A percentile compares a stretch with the other conserved stretches of the same genome.
phyloP scores from a whole-genome alignment of 139 green algal genomes.

The Chlorella vulgaris region DNA sequence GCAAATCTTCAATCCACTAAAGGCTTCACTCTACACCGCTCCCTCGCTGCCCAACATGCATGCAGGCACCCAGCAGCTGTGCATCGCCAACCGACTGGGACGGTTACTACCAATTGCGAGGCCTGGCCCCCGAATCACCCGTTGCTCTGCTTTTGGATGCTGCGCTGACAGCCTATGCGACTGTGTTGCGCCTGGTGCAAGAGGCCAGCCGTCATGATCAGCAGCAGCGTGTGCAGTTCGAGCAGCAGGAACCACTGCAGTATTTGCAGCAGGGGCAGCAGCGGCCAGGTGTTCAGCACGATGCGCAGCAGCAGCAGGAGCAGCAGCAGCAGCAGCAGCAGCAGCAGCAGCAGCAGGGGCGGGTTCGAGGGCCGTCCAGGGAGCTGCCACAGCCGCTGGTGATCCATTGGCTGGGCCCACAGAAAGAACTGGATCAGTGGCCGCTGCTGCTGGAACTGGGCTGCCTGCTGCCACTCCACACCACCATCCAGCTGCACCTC shows the following conservation, averaged over 20 bases:
- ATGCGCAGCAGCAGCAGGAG: background rate
- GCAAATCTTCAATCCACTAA: no score
- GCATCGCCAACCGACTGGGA: slow-evolving; percentile 21
- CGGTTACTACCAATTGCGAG: slow-evolving; percentile 29
- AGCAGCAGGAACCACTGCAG: background rate
- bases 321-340: background rate
- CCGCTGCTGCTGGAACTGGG: slow-evolving; percentile 34
- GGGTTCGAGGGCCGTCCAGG: background rate
- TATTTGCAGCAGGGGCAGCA: background rate
- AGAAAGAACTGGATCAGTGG: slow-evolving; percentile 21
- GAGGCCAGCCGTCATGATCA: background rate
- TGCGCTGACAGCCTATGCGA: slow-evolving; percentile 14
- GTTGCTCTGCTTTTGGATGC: slow-evolving; percentile 45
- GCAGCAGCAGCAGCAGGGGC: background rate
- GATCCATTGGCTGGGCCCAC: slow-evolving; percentile 19
- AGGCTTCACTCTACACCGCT: background rate
- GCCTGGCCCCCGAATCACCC: slow-evolving; percentile 38
- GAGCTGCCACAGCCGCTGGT: slow-evolving; percentile 25
- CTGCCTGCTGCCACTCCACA: slow-evolving; percentile 28
- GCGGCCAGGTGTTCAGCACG: no score
- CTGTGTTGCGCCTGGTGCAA: slow-evolving; percentile 29
- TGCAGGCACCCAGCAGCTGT: background rate
- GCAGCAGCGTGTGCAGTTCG: background rate
- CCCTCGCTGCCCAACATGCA: background rate
- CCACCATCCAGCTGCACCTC: slow-evolving; percentile 8